A percentile compares a stretch with the other conserved stretches of the same genome.
Conservation (phyloP, 106 monocot species). For the Allium fistulosum region DNA sequence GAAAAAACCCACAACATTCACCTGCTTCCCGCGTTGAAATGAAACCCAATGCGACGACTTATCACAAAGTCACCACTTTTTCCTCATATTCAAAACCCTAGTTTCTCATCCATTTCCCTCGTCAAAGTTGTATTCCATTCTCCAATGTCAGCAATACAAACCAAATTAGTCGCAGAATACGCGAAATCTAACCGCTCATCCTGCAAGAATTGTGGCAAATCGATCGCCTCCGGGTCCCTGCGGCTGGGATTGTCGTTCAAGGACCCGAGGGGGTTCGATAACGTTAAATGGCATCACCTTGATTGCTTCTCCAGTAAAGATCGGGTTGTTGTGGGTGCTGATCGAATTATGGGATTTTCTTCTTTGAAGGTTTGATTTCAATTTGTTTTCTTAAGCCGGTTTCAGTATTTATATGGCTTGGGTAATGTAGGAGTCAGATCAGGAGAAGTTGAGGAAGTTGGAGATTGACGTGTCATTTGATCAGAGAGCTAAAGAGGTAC, state of each 20-base stretch:
- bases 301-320: constrained; percentile 34
- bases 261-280: constrained; percentile 62
- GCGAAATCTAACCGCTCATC: constrained; percentile 76
- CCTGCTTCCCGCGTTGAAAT: too few relatives aligned
- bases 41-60: too few relatives aligned
- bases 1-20: too few relatives aligned
- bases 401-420: too few relatives aligned
- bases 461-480: too few relatives aligned
- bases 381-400: too few relatives aligned
- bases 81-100: neutral
- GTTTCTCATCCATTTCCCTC: neutral
- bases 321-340: constrained; percentile 16
- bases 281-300: constrained; percentile 65
- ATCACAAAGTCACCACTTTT: neutral
- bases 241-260: constrained; percentile 41
- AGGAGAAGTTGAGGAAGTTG: too few relatives aligned
- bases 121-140: too few relatives aligned
- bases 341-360: constrained; percentile 53
- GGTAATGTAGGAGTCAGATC: too few relatives aligned
- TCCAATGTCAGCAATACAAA: neutral
- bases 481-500: too few relatives aligned
- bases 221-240: constrained; percentile 39
- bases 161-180: constrained; percentile 33
- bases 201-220: constrained; percentile 61
- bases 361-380: constrained; percentile 25